A percentile compares a stretch with the other conserved stretches of the same genome.
phyloP scores from a whole-genome alignment of 139 green algal species.

The Micromonas pusilla region DNA sequence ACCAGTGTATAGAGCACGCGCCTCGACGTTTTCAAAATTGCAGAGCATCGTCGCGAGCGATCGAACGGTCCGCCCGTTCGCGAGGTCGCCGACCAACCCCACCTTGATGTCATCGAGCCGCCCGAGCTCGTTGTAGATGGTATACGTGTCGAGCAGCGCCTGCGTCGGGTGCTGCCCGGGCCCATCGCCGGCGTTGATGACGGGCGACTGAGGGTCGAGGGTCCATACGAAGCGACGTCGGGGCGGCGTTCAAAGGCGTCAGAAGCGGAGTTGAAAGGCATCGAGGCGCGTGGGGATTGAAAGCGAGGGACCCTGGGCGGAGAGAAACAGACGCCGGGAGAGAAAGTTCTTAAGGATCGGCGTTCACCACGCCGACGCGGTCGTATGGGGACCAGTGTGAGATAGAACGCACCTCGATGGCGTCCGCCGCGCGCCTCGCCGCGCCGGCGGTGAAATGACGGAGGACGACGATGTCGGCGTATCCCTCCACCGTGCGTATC shows the following conservation, averaged over 20 bases:
- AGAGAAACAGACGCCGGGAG: too few species aligned
- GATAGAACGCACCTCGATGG: too few species aligned
- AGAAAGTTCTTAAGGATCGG: too few species aligned
- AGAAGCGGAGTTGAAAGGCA: too few species aligned
- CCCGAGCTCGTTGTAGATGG: constrained; percentile 79
- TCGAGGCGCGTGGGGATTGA: too few species aligned
- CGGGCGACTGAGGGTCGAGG: too few species aligned
- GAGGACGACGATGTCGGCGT: constrained; percentile 93
- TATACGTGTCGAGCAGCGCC: constrained; percentile 96
- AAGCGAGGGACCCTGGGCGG: too few species aligned
- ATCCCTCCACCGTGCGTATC: constrained; percentile 91
- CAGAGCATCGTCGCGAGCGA: constrained; percentile 81
- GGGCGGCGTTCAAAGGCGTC: too few species aligned
- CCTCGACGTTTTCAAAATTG: constrained; percentile 78
- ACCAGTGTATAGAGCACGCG: too few species aligned
- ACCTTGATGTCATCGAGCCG: constrained; percentile 48
- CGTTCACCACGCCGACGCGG: too few species aligned
- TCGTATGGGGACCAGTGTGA: too few species aligned
- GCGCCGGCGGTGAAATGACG: constrained; percentile 81
- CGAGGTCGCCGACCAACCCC: constrained; percentile 91
- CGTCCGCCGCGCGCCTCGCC: constrained; percentile 67
- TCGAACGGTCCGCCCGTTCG: constrained; percentile 88
- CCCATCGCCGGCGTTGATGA: constrained; percentile 96
- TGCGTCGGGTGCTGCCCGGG: constrained; percentile 97
- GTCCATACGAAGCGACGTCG: too few species aligned